Conservation (phyloP, 352 stramenopile species). For the Phytophthora rubi region DNA sequence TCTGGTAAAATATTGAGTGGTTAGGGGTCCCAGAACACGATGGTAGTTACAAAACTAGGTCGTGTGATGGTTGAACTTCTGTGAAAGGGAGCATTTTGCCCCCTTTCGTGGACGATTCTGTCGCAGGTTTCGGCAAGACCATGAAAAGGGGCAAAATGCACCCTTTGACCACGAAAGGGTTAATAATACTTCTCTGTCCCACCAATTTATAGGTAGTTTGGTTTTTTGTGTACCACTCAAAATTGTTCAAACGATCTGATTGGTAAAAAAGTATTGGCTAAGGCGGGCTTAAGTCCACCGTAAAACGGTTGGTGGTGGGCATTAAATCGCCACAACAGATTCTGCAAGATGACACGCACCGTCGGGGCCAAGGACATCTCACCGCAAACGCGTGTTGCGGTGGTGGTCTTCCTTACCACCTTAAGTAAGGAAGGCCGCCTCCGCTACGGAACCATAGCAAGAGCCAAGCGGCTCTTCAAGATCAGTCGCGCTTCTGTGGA, state of each 20-base stretch:
- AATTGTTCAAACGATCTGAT: conserved; percentile 3
- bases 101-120: too few relatives aligned
- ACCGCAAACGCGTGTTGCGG: background rate
- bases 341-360: background rate
- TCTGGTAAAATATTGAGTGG: too few relatives aligned
- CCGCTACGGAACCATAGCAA: background rate
- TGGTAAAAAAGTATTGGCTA: background rate
- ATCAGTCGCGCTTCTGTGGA: background rate
- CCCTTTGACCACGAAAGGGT: too few relatives aligned
- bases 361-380: conserved; percentile 4
- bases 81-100: too few relatives aligned
- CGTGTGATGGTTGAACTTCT: too few relatives aligned
- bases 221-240: conserved; percentile 13
- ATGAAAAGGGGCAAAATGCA: too few relatives aligned
- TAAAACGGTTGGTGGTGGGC: background rate
- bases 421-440: conserved; percentile 10
- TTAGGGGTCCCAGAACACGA: too few relatives aligned
- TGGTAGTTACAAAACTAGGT: too few relatives aligned
- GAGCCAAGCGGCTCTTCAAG: background rate
- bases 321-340: background rate
- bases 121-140: too few relatives aligned
- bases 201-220: conserved; percentile 7
- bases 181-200: conserved; percentile 8
- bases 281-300: background rate
- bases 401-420: conserved; percentile 10